A percentile compares a stretch with the other conserved stretches of the same genome.
Conservation (phyloP, 345 rosid genomes). For the Pistacia atlantica region DNA sequence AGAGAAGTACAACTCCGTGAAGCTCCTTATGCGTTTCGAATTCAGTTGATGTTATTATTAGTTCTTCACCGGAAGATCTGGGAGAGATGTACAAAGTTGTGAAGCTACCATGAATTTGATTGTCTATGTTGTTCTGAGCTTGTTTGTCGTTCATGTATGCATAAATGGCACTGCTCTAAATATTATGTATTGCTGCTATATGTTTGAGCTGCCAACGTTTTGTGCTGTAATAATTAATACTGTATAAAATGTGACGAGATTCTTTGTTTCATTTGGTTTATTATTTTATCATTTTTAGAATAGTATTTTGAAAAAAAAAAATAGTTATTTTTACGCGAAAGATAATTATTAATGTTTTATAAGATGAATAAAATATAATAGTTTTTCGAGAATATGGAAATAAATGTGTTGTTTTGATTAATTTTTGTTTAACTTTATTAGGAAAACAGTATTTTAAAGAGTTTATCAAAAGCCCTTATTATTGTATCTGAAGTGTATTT, state of each 20-base stretch:
- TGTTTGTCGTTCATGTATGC: background rate
- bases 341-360: no score
- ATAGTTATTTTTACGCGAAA: no score
- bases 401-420: no score
- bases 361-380: no score
- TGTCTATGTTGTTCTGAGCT: slow-evolving; percentile 10
- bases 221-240: background rate
- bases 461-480: no score
- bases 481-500: no score
- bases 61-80: background rate
- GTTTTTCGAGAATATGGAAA: no score
- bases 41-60: slow-evolving; percentile 36
- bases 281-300: no score
- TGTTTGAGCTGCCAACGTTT: background rate
- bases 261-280: no score
- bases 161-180: background rate
- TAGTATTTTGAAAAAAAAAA: no score
- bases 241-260: background rate
- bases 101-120: slow-evolving; percentile 16
- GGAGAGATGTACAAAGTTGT: slow-evolving; percentile 4
- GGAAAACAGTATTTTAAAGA: no score
- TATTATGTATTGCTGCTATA: background rate
- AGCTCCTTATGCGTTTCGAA: slow-evolving; percentile 75
- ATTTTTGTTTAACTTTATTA: no score
- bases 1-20: slow-evolving; percentile 58